Evolutionary conservation across 2,329 filamentous ascomycete genomes (phyloP).

Genomic region (Zymoseptoria ardabiliae): DNA sequence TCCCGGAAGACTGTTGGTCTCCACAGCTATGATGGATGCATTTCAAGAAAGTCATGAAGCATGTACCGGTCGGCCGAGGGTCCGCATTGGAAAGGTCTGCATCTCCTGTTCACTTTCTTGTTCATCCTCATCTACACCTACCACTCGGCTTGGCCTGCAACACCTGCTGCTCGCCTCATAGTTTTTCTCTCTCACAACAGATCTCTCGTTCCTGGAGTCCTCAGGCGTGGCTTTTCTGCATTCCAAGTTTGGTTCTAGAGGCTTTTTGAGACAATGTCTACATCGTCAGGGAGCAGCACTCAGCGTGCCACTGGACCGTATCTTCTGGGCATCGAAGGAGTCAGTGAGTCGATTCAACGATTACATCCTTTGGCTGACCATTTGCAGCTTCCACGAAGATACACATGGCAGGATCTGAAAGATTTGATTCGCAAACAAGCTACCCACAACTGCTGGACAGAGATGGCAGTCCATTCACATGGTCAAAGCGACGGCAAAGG

Average conservation of each 20-base stretch:
- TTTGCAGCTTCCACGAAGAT: constrained; percentile 21
- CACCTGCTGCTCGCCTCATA: background rate
- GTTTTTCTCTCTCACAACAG: background rate
- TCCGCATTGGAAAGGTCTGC: background rate
- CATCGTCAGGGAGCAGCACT: background rate
- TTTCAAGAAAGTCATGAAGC: background rate
- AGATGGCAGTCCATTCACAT: constrained; percentile 19
- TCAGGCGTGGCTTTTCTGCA: constrained; percentile 2
- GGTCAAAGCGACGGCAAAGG: constrained; percentile 19
- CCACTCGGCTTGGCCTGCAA: background rate
- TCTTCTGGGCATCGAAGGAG: constrained; percentile 19
- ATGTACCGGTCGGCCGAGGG: background rate
- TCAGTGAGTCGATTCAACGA: constrained; percentile 2
- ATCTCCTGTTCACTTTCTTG: background rate
- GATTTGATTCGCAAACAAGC: constrained; percentile 24
- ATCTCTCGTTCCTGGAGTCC: background rate
- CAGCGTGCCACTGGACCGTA: constrained; percentile 10
- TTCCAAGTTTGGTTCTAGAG: constrained; percentile 1
- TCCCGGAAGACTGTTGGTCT: background rate
- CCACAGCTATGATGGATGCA: background rate
- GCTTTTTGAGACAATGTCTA: constrained; percentile 7
- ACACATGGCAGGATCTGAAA: constrained; percentile 29
- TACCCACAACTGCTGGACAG: constrained; percentile 25
- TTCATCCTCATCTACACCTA: too few relatives aligned
- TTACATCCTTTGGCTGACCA: background rate